These are phyloP conservation scores for Raffaelea albimanens DNA, from an alignment of 2,329 filamentous ascomycete genomes.

Conservation along the genomic window DNA sequence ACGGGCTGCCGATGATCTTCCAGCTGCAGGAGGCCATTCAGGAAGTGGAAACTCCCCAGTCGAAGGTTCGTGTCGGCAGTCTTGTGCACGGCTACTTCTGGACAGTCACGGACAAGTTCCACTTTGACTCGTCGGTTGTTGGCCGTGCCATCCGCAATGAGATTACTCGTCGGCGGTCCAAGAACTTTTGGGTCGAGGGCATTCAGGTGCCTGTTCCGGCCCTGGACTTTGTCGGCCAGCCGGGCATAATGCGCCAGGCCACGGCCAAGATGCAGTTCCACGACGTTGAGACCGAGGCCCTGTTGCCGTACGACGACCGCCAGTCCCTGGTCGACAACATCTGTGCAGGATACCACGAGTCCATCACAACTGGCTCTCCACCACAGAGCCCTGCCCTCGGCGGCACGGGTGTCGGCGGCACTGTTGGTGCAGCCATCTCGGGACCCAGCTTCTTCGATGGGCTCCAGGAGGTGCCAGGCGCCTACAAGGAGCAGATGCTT, in stretches of 20 bases:
- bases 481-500: conserved; percentile 66
- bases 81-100: conserved; percentile 86
- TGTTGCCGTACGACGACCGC: conserved; percentile 69
- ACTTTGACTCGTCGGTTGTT: conserved; percentile 60
- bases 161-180: conserved; percentile 62
- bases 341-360: conserved; percentile 57
- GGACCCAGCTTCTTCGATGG: not conserved
- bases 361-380: conserved; percentile 40
- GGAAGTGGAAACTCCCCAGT: conserved; percentile 51
- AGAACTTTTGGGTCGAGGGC: conserved; percentile 69
- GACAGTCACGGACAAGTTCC: conserved; percentile 66
- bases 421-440: too few species aligned
- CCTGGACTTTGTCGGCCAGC: conserved; percentile 50
- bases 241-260: conserved; percentile 30
- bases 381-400: conserved; percentile 54
- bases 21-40: conserved; percentile 78
- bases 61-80: conserved; percentile 72
- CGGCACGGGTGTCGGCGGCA: not conserved
- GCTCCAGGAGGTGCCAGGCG: conserved; percentile 50
- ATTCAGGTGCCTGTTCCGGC: conserved; percentile 61
- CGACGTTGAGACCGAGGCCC: conserved; percentile 50
- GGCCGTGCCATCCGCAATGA: conserved; percentile 67
- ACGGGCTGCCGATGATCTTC: conserved; percentile 80
- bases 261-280: conserved; percentile 38
- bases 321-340: conserved; percentile 65